Base-by-base conservation (phyloP, 768 basidiomycete species). In the Auriscalpium orientale region DNA sequence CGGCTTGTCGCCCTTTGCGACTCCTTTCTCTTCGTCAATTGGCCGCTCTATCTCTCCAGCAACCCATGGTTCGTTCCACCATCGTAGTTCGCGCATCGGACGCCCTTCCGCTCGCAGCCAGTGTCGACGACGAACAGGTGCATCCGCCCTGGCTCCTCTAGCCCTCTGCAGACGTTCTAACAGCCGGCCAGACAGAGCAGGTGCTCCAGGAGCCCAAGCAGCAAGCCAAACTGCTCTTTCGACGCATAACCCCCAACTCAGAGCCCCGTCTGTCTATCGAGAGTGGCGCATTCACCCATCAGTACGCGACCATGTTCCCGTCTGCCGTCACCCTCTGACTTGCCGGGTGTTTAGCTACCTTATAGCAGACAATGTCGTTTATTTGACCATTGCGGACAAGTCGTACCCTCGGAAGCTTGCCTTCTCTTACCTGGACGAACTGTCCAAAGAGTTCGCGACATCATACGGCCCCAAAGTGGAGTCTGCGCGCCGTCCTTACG, bases 211-310 rank as follows among this genome's bases (percentile, higher is more conserved):
- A 98, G 72, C 93, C 98, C 77, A 99, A 99, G 70, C 95, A 98
- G 64, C 95, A 99, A 70, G 84, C 95, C 35, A 99, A 99, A 71
- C 80, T 99, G 64, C 87, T 99, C 65, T 98, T 98, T 70, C 82
- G 95, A 57, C 85, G 97, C 40, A 86, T 99, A 66, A 91, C 90
- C 28, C 84, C 92, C 46, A 94, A 98, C 70, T 86, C 91, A 20
- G 97, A 99, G 69, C 93, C 95, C 9, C 82, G 89, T 37, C 98
- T 97, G 70, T 97, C 93, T 5, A 98, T 99, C 64, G 97, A 99
- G 69, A 92, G 90, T 57, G 95, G 93, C 1, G 82, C 82, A 60
- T 97, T 94, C 70, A 95, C 93, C n/a, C 74, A 98, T 58, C 97
- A 99, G 95, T 98, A 61, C 64, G 91, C 81, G 33, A 15, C 54